A percentile compares a stretch with the other conserved stretches of the same genome.
phyloP scores from a whole-genome alignment of 108 stramenopile genomes.

The Nannochloropsis gaditana region DNA sequence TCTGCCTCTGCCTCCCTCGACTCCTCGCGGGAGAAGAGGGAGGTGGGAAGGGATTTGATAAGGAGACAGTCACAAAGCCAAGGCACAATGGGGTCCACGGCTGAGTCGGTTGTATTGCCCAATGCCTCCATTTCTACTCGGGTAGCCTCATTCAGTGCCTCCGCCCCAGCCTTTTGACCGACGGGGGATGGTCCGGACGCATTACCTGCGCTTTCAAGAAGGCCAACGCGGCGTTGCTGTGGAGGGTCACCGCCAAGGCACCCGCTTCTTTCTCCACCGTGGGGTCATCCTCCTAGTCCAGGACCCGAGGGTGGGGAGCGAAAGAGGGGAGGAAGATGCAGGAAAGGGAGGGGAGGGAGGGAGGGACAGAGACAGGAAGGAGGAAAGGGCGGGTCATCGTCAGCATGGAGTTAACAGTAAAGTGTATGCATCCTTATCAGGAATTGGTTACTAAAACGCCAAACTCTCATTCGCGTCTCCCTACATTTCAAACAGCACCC shows the following conservation, averaged over 20 bases:
- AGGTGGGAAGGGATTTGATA: not conserved
- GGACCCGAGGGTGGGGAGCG: no score
- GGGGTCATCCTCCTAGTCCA: not conserved
- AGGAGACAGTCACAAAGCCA: not conserved
- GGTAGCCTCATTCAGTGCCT: no score
- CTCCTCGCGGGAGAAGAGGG: not conserved
- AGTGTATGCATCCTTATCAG: not conserved
- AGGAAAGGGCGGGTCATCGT: not conserved
- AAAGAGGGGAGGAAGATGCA: not conserved
- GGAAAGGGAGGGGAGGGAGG: not conserved
- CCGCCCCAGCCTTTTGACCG: no score
- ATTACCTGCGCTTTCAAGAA: conserved; percentile 60
- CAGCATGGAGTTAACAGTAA: not conserved
- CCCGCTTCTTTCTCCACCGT: conserved; percentile 58
- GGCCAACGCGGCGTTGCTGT: conserved; percentile 86
- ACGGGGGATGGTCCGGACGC: not conserved
- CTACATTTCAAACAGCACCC: not conserved
- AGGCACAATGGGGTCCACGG: no score
- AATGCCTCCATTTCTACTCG: no score
- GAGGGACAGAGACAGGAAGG: not conserved
- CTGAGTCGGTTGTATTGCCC: no score
- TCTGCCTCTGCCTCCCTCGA: no score
- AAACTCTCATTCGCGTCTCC: not conserved
- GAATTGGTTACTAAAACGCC: not conserved
- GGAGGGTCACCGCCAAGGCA: conserved; percentile 65